Conservation (phyloP, 441 rosid genomes). For the Sinapis alba region DNA sequence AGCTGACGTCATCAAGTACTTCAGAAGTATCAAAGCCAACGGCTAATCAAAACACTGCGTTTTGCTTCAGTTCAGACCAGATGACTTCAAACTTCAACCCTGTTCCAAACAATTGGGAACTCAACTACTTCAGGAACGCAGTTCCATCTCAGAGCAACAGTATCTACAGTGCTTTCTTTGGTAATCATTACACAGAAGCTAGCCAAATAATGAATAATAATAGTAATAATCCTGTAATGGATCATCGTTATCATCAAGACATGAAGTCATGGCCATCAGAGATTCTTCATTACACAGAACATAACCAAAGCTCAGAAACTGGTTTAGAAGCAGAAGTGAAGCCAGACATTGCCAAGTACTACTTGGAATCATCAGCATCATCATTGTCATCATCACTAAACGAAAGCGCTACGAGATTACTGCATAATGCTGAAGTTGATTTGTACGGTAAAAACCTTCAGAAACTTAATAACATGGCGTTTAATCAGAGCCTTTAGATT, state of each 20-base stretch:
- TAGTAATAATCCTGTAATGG: background rate
- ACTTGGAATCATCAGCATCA: conserved; percentile 30
- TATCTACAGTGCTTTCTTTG: conserved; percentile 36
- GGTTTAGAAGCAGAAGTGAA: conserved; percentile 36
- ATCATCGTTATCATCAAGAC: conserved; percentile 21
- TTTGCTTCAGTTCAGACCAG: conserved; percentile 26
- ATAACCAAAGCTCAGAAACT: conserved; percentile 30
- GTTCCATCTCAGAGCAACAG: conserved; percentile 35
- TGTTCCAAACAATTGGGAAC: conserved; percentile 41
- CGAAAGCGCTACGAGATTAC: conserved; percentile 28
- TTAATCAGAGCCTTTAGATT: conserved; percentile 33
- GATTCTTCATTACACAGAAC: conserved; percentile 32
- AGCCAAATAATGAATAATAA: conserved; percentile 21
- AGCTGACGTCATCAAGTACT: conserved; percentile 28
- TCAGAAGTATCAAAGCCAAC: conserved; percentile 35
- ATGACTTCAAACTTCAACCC: conserved; percentile 31
- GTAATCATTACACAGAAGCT: conserved; percentile 34
- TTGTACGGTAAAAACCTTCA: conserved; percentile 37
- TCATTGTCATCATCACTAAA: conserved; percentile 29
- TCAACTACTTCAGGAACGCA: conserved; percentile 30
- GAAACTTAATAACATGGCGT: conserved; percentile 30
- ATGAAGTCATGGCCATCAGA: conserved; percentile 38
- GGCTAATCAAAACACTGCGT: conserved; percentile 34
- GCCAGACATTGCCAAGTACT: conserved; percentile 35
- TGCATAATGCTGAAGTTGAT: conserved; percentile 23